These are phyloP conservation scores for Sanghuangporus baumii DNA, from an alignment of 1,284 basidiomycete genomes.

Conservation along the genomic window DNA sequence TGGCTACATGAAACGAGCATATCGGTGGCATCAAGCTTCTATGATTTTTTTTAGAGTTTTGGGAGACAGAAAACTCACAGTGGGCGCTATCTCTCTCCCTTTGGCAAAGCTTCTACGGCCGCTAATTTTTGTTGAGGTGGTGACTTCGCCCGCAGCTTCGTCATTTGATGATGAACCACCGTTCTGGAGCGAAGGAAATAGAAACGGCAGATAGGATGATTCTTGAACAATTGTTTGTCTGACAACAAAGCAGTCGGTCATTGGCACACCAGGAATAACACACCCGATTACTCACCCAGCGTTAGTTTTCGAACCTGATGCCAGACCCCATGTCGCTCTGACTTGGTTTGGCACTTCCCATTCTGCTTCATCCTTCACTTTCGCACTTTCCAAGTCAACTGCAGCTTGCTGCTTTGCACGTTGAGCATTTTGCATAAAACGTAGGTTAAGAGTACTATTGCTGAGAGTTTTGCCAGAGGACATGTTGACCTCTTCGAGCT, in stretches of 20 bases:
- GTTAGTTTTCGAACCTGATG: constrained; percentile 27
- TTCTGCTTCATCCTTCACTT: constrained; percentile 60
- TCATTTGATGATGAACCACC: constrained; percentile 16
- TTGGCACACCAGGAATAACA: neutral
- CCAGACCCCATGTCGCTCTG: constrained; percentile 51
- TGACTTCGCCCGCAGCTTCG: neutral
- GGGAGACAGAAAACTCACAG: neutral
- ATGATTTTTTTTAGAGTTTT: neutral
- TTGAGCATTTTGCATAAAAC: constrained; percentile 74
- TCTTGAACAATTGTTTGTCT: constrained; percentile 46
- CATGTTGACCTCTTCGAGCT: neutral
- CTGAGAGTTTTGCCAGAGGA: constrained; percentile 46
- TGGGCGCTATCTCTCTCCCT: constrained; percentile 32
- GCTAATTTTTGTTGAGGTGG: constrained; percentile 28
- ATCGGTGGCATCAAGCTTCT: neutral
- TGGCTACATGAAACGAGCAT: neutral
- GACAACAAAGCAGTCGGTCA: neutral
- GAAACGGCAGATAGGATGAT: constrained; percentile 65
- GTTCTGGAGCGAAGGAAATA: constrained; percentile 39
- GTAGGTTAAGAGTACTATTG: constrained; percentile 58
- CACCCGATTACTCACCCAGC: constrained; percentile 21
- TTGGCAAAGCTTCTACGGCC: constrained; percentile 39
- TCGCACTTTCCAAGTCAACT: constrained; percentile 46
- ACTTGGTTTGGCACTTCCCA: constrained; percentile 61
- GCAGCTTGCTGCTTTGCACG: constrained; percentile 47